Base-by-base conservation (phyloP, 148 eudicot species). In the Cornus suecica region DNA sequence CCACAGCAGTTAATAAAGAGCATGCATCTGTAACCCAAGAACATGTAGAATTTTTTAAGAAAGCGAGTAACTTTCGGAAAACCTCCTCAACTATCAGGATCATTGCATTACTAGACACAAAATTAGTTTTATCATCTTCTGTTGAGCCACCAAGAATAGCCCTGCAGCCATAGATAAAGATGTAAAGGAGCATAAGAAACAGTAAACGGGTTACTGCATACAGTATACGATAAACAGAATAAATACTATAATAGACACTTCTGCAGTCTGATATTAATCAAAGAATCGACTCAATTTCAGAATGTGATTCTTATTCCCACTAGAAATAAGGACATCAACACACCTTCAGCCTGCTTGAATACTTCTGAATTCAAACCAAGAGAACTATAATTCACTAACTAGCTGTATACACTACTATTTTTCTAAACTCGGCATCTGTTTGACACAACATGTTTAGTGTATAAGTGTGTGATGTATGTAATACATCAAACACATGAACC, bases 111-210 rank as follows among this genome's bases (percentile, higher is more conserved):
- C 77, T 77, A 32, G 92, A 88, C 69, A 95, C 71, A 75, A 92
- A 91, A 70, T 85, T 79, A 73, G 71, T 74, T 69, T 68, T 74
- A 78, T 89, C 91, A 52, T 85, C 86, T 67, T 83, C 86, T 56
- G 74, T 37, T 68, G 83, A 74, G 69, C 91, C 92, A 79, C 97
- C 92, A 81, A 92, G 89, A 76, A 92, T 84, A 81, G 93, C 94
- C 77, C 97, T 92, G 90, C 76, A 79, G 61, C 78, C 81, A 34
- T 66, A 79, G 74, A 67, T 11, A 51, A 25, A 65, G 58, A 51
- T 28, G 71, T 58, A 72, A 31, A 13, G 61, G 34, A 65, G 63
- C 42, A 41, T 25, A 15, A 68, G 37, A 23, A 37, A 41, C 42
- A 11, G n/a, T 20, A 32, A 73, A 48, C 54, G 25, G 28, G n/a